phyloP scores from a whole-genome alignment of 140 eudicot genomes.

The Ambrosia hybrid region DNA sequence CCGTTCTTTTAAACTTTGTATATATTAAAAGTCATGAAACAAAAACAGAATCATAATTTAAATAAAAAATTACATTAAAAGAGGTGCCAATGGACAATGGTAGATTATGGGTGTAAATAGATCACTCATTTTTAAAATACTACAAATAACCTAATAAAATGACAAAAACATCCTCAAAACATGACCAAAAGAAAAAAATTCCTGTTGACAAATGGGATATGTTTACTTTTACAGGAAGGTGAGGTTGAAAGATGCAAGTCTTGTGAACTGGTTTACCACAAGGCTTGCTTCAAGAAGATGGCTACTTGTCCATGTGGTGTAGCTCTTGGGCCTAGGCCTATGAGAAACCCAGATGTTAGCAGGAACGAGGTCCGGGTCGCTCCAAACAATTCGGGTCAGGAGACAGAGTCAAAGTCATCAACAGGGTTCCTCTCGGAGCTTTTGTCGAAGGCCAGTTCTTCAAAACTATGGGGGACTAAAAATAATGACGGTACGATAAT shows the following conservation, averaged over 20 bases:
- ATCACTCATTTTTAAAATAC: not conserved
- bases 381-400: conserved; percentile 32
- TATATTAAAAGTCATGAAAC: not conserved
- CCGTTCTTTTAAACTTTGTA: no score
- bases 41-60: no score
- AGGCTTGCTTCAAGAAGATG: conserved; percentile 59
- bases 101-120: no score
- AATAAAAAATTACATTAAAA: no score
- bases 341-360: conserved; percentile 14
- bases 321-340: conserved; percentile 30
- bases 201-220: conserved; percentile 16
- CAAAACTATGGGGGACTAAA: conserved; percentile 34
- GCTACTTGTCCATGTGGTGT: conserved; percentile 71
- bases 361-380: conserved; percentile 24
- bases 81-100: no score
- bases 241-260: conserved; percentile 74
- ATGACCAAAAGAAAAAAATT: not conserved
- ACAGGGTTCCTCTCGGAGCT: conserved; percentile 56
- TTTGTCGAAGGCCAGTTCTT: conserved; percentile 49
- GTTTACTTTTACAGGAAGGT: conserved; percentile 56
- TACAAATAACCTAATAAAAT: not conserved
- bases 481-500: conserved; percentile 53
- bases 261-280: conserved; percentile 76
- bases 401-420: conserved; percentile 37
- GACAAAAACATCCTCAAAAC: not conserved